Percentiles rank a stretch among this genome's conserved stretches.
phyloP scores from a whole-genome alignment of 148 eudicot species.

The Heliosperma pusillum region DNA sequence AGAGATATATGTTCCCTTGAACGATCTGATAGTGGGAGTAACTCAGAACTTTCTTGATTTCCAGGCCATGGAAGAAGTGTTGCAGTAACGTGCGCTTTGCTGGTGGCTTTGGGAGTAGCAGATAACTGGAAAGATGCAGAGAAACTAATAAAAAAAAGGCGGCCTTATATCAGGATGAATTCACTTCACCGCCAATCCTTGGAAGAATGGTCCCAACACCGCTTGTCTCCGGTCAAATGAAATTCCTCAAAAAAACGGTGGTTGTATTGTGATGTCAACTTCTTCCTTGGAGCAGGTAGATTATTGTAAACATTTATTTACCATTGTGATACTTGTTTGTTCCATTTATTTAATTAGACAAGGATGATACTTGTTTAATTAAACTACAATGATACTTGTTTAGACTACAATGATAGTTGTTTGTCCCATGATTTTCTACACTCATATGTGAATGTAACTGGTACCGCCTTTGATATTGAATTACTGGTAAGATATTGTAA shows the following conservation, averaged over 20 bases:
- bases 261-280: conserved; percentile 31
- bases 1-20: neutral
- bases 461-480: neutral
- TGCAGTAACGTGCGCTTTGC: conserved; percentile 77
- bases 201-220: conserved; percentile 85
- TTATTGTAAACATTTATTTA: no score
- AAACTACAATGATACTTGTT: no score
- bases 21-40: neutral
- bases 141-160: conserved; percentile 51
- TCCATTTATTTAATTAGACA: no score
- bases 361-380: no score
- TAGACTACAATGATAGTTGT: neutral
- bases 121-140: conserved; percentile 94
- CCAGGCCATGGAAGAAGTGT: conserved; percentile 94
- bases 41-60: neutral
- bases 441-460: neutral
- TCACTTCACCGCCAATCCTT: conserved; percentile 71
- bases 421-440: neutral
- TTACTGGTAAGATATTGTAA: neutral
- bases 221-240: conserved; percentile 51
- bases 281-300: conserved; percentile 27
- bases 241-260: conserved; percentile 4
- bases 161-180: conserved; percentile 78
- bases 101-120: conserved; percentile 71
- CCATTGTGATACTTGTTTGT: no score